These are phyloP conservation scores for Saturnispora diversa DNA, from an alignment of 805 yeast genomes.

Conservation along the genomic window DNA sequence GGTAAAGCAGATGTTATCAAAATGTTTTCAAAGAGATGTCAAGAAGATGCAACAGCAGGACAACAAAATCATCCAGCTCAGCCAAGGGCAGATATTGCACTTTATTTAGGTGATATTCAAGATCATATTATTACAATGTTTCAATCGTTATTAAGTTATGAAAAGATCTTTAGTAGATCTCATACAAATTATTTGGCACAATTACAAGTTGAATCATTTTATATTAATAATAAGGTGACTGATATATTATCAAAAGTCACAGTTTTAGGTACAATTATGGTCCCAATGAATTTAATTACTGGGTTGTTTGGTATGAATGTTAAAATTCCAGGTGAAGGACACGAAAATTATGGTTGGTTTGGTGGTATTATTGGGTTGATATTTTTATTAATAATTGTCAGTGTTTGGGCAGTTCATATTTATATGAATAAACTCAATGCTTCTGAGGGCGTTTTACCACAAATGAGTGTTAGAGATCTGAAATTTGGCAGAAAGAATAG, in stretches of 20 bases:
- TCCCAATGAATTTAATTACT: conserved; percentile 84
- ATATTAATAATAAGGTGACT: conserved; percentile 77
- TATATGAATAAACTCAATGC: conserved; percentile 22
- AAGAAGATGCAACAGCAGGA: conserved; percentile 46
- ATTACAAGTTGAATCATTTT: conserved; percentile 84
- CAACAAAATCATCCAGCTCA: conserved; percentile 32
- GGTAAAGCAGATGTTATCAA: conserved; percentile 95
- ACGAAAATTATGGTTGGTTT: conserved; percentile 45
- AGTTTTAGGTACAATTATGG: conserved; percentile 76
- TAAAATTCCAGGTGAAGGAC: conserved; percentile 60
- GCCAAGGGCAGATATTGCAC: conserved; percentile 86
- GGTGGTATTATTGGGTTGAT: conserved; percentile 30
- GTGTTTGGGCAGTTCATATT: conserved; percentile 20
- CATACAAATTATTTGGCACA: conserved; percentile 92
- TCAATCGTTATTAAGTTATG: conserved; percentile 82
- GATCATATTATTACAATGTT: conserved; percentile 96
- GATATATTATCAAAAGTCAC: conserved; percentile 86
- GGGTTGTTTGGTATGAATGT: conserved; percentile 98
- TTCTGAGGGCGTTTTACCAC: conserved; percentile 11
- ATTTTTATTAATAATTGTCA: conserved; percentile 19
- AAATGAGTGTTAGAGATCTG: conserved; percentile 25
- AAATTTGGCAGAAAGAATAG: conserved; percentile 25
- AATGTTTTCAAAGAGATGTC: conserved; percentile 93
- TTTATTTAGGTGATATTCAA: conserved; percentile 91
- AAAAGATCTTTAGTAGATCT: conserved; percentile 85